phyloP scores from a whole-genome alignment of 306 rosid genomes.

The Pachyrhizus erosus region DNA sequence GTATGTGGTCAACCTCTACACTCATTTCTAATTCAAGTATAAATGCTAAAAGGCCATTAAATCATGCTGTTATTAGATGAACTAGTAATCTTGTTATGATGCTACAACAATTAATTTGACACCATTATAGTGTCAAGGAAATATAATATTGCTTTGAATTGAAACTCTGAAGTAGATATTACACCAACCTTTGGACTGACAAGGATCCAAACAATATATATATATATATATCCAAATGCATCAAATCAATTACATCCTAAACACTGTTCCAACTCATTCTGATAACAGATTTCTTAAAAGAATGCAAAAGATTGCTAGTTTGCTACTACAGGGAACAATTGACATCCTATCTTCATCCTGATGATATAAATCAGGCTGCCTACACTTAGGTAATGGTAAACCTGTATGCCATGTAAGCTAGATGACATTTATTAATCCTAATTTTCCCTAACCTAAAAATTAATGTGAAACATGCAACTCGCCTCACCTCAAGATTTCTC shows the following conservation, averaged over 20 bases:
- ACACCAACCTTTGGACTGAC: slow-evolving; percentile 28
- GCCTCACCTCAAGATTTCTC: slow-evolving; percentile 72
- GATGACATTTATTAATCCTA: slow-evolving; percentile 53
- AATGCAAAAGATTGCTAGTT: slow-evolving; percentile 46
- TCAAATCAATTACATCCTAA: slow-evolving; percentile 45
- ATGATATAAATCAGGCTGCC: slow-evolving; percentile 54
- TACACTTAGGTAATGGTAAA: slow-evolving; percentile 49
- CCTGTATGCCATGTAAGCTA: slow-evolving; percentile 52
- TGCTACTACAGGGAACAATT: slow-evolving; percentile 38
- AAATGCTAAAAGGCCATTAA: neutral
- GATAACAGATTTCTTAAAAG: slow-evolving; percentile 43
- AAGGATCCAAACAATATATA: slow-evolving; percentile 42
- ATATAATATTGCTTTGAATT: slow-evolving; percentile 6
- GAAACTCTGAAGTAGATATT: slow-evolving; percentile 1
- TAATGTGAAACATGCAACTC: slow-evolving; percentile 42
- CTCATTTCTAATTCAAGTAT: neutral
- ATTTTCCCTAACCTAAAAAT: slow-evolving; percentile 52
- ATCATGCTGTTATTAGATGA: neutral
- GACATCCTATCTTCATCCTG: slow-evolving; percentile 45
- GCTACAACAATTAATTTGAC: neutral
- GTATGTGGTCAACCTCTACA: neutral
- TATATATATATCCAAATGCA: slow-evolving; percentile 47
- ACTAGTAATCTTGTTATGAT: neutral
- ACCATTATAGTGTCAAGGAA: slow-evolving; percentile 20
- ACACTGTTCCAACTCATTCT: slow-evolving; percentile 35